Conservation (phyloP, 108 stramenopile species). For the Cyclotella distinguenda region DNA sequence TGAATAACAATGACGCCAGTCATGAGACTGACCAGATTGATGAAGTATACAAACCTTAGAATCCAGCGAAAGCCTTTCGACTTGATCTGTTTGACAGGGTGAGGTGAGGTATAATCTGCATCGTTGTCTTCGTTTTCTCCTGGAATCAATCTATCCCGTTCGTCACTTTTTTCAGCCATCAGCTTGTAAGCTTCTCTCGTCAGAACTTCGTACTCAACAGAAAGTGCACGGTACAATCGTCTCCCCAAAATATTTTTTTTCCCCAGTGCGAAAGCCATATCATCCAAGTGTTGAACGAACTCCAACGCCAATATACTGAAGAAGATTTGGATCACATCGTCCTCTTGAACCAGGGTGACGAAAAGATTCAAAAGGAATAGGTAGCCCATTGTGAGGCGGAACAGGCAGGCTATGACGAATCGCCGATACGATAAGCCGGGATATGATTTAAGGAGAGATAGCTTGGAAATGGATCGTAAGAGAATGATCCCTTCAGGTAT, state of each 20-base stretch:
- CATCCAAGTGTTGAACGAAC: constrained; percentile 22
- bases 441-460: constrained; percentile 7
- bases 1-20: constrained; percentile 18
- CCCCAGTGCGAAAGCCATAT: constrained; percentile 18
- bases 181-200: too few species aligned
- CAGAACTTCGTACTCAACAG: constrained; percentile 17
- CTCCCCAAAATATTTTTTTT: constrained; percentile 8
- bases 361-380: constrained; percentile 22
- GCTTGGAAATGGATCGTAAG: constrained; percentile 21
- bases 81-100: too few species aligned
- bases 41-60: constrained; percentile 25
- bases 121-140: too few species aligned
- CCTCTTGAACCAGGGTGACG: constrained; percentile 5
- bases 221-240: constrained; percentile 17
- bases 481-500: constrained; percentile 20
- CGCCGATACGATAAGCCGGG: constrained; percentile 4
- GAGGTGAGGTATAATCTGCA: too few species aligned
- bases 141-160: too few species aligned
- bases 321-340: constrained; percentile 20
- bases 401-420: constrained; percentile 1
- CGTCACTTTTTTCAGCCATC: too few species aligned
- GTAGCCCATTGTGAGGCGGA: constrained; percentile 16
- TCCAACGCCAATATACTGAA: constrained; percentile 20
- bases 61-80: too few species aligned
- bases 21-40: constrained; percentile 18